These are phyloP conservation scores for Botryobasidium botryosum DNA, from an alignment of 768 basidiomycete genomes.

Conservation along the genomic window DNA sequence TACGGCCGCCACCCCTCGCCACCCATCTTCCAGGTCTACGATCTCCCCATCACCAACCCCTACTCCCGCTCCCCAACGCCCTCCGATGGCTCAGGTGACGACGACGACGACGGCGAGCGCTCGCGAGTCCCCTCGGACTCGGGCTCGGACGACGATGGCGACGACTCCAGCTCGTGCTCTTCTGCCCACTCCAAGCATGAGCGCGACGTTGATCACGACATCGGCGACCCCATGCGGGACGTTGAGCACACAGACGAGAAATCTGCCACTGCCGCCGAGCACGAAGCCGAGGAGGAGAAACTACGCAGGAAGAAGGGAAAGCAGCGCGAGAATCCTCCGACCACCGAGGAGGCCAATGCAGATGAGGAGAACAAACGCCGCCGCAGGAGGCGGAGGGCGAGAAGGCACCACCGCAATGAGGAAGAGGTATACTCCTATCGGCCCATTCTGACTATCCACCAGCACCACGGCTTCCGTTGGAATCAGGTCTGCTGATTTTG, in stretches of 20 bases:
- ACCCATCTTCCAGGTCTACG: not conserved
- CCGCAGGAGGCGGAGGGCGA: conserved; percentile 25
- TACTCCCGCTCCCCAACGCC: not conserved
- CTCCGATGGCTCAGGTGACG: not conserved
- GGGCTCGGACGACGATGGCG: not conserved
- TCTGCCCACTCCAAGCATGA: conserved; percentile 31
- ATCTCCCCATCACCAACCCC: not conserved
- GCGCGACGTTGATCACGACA: conserved; percentile 71
- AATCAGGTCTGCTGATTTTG: conserved; percentile 46
- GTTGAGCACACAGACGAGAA: not conserved
- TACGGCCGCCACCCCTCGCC: conserved; percentile 18
- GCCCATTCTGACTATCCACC: conserved; percentile 73
- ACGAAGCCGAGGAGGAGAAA: conserved; percentile 10
- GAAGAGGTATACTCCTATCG: conserved; percentile 47
- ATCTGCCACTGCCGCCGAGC: conserved; percentile 1
- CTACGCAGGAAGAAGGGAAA: conserved; percentile 37
- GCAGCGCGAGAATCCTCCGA: conserved; percentile 39
- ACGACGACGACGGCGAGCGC: not conserved
- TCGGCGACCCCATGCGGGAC: not conserved
- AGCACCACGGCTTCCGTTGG: conserved; percentile 82
- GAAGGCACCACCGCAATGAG: no score
- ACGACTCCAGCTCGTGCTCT: conserved; percentile 11
- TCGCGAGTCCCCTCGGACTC: no score
- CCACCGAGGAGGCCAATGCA: conserved; percentile 38
- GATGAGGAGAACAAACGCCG: conserved; percentile 17